Evolutionary conservation across 2,329 filamentous ascomycete genomes (phyloP).

Genomic region (Colletotrichum sojae): DNA sequence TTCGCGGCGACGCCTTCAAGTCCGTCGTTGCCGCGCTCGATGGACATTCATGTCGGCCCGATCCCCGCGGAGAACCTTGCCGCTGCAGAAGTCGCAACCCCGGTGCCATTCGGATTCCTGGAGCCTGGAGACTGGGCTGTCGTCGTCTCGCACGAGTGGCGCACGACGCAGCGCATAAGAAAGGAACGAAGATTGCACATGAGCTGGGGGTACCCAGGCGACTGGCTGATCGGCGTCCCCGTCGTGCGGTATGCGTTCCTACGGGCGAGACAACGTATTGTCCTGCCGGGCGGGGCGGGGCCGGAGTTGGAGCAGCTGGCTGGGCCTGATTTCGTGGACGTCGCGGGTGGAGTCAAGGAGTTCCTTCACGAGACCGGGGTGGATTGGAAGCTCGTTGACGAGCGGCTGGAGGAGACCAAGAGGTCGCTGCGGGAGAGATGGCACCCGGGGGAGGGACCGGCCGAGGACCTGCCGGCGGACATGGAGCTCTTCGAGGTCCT

Average conservation of each 20-base stretch:
- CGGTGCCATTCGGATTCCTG: background rate
- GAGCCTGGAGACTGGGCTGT: conserved; percentile 20
- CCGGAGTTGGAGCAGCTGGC: background rate
- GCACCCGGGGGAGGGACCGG: background rate
- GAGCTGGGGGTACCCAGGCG: background rate
- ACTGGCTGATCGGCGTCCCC: background rate
- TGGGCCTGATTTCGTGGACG: background rate
- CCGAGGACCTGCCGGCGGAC: background rate
- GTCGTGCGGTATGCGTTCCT: conserved; percentile 4
- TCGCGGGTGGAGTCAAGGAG: background rate
- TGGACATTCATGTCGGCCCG: background rate
- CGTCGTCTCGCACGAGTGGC: conserved; percentile 22
- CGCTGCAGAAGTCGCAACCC: no score
- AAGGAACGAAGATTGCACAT: background rate
- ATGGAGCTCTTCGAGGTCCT: conserved; percentile 3
- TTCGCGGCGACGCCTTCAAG: background rate
- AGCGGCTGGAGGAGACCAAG: background rate
- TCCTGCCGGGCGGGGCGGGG: background rate
- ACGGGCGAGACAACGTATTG: background rate
- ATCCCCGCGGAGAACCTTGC: conserved; percentile 11
- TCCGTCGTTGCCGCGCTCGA: background rate
- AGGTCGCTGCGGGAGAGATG: conserved; percentile 7
- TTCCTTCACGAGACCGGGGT: background rate
- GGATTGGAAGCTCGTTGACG: background rate
- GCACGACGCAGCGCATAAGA: background rate